These are phyloP conservation scores for Saccharum officinarum DNA, from an alignment of 176 grass and related monocot species.

Conservation along the genomic window DNA sequence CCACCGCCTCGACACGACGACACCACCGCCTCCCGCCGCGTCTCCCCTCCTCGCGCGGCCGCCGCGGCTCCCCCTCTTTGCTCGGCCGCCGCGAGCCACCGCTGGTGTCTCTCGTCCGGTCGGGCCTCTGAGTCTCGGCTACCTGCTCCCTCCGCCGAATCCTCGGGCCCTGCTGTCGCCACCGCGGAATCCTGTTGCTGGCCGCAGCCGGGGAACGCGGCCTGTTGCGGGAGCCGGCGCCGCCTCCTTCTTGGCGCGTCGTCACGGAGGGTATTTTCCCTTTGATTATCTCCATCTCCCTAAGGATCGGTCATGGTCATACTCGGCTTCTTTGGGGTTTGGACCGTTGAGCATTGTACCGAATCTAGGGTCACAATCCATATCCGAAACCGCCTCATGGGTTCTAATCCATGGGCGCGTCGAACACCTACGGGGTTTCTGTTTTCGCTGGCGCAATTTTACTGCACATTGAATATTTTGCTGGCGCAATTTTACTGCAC, in stretches of 20 bases:
- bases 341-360: slow-evolving; percentile 1
- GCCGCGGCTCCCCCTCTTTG: not conserved
- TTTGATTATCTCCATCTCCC: not conserved
- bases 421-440: no score
- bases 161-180: not conserved
- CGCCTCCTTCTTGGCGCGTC: slow-evolving; percentile 1
- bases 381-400: not conserved
- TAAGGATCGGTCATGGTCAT: slow-evolving; percentile 1
- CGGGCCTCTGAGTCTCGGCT: not conserved
- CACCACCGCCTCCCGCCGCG: slow-evolving; percentile 12
- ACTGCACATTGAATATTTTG: no score
- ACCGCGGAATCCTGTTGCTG: not conserved
- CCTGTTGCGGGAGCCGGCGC: not conserved
- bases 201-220: not conserved
- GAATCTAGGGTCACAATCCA: slow-evolving; percentile 9
- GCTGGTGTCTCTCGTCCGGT: not conserved
- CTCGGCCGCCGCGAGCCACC: not conserved
- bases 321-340: slow-evolving; percentile 6
- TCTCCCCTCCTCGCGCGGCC: not conserved
- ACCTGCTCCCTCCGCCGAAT: not conserved
- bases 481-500: not conserved
- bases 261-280: slow-evolving; percentile 16
- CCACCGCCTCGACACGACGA: not conserved
- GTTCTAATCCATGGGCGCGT: no score
- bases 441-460: not conserved